A percentile compares a stretch with the other conserved stretches of the same genome.
Evolutionary conservation across 2,329 filamentous ascomycete species (phyloP).

Genomic region (Aspergillus sp.): DNA sequence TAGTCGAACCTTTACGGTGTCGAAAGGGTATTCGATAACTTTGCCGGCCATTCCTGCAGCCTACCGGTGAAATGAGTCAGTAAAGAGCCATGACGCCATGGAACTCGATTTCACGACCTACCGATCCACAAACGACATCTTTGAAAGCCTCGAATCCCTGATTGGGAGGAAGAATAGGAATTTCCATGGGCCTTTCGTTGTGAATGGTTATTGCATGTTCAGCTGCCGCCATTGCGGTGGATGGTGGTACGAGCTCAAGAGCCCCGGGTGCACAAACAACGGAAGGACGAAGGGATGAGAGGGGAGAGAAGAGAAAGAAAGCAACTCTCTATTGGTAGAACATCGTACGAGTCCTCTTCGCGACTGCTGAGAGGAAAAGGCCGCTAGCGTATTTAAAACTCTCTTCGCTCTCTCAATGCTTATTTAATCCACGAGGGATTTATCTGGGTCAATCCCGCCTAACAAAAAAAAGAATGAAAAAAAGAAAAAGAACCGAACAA

Average conservation of each 20-base stretch:
- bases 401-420: neutral
- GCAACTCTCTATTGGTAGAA: conserved; percentile 16
- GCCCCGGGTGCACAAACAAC: neutral
- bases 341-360: conserved; percentile 17
- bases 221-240: conserved; percentile 29
- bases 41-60: conserved; percentile 81
- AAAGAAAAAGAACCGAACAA: conserved; percentile 4
- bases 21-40: conserved; percentile 96
- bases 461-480: conserved; percentile 9
- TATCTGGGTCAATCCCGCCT: conserved; percentile 11
- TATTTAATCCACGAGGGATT: conserved; percentile 9
- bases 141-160: conserved; percentile 64
- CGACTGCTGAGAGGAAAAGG: neutral
- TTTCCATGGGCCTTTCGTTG: conserved; percentile 35
- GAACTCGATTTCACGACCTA: conserved; percentile 37
- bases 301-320: conserved; percentile 1
- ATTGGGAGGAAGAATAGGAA: conserved; percentile 32
- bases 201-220: conserved; percentile 30
- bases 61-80: conserved; percentile 34
- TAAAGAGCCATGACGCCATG: conserved; percentile 1
- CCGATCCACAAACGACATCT: conserved; percentile 81
- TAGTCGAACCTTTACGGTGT: conserved; percentile 93
- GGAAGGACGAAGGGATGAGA: neutral
- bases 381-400: conserved; percentile 6
- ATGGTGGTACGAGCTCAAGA: conserved; percentile 5